Base-by-base conservation (phyloP, 2,329 filamentous ascomycete genomes). In the Claviceps monticola region DNA sequence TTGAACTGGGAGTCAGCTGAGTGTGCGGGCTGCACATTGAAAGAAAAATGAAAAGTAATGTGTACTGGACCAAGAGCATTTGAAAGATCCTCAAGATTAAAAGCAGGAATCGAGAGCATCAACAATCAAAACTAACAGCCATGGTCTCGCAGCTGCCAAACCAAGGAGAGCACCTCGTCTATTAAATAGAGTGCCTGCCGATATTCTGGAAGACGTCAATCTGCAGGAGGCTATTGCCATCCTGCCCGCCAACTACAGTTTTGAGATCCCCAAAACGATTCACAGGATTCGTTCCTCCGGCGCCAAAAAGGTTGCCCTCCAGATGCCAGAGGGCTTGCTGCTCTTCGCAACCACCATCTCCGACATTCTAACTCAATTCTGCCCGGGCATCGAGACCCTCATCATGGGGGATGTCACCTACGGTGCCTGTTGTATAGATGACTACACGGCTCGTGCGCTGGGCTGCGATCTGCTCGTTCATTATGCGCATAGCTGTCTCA, bases 371-470 rank as follows among this genome's bases (percentile, higher is more conserved):
- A 88, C 86, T 0, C 86, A 90, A 64, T 98, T 98, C 71, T 98
- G 93, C 63, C 85, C 88, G 0, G 89, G 86, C 1, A 84, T 86
- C 42, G 88, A 94, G 65, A 97, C 91, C 2, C 75, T 97, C 51
- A 98, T 98, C 66, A 98, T 98, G 93, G 93, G 93, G 55, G 93
- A 98, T 65, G 93, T 98, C 44, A 98, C 93, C 1, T 98, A 98
- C 66, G 93, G 93, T 56, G 93, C 93, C 21, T 98, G 93, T 73
- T 98, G 93, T 64, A 96, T 98, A 60, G 93, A 98, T 66, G 93
- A 98, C 70, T 98, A 94, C 70, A 98, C 93, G 0, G 94, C 93
- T 1, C 77, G 91, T 45, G 93, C 94, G 0, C 77, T 98, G 21
- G 93, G 89, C 1, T 98, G 93, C 65, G 93, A 98, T 60, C 73